Conservation (phyloP, 2,329 filamentous ascomycete species). For the Ophiostoma sp. region DNA sequence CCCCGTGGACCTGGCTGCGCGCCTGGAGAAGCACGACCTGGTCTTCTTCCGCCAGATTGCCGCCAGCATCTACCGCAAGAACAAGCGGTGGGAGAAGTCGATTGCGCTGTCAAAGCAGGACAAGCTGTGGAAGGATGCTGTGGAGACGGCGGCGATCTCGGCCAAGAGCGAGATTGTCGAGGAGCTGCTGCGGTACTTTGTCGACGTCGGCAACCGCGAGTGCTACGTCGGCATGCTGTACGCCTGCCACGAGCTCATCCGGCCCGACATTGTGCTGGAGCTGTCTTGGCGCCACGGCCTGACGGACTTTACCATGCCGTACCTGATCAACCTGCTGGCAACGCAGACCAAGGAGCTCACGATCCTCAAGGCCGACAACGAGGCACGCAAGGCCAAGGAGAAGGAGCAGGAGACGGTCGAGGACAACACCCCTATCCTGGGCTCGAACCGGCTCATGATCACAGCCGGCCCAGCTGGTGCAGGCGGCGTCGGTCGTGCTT, state of each 20-base stretch:
- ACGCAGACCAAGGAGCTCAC: conserved; percentile 86
- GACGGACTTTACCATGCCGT: conserved; percentile 97
- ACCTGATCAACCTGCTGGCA: conserved; percentile 97
- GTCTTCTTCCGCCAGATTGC: conserved; percentile 99
- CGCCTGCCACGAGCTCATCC: conserved; percentile 94
- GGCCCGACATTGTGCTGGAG: conserved; percentile 87
- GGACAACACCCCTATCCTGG: conserved; percentile 88
- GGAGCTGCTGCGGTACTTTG: conserved; percentile 93
- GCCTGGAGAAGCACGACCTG: conserved; percentile 93
- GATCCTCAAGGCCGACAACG: conserved; percentile 86
- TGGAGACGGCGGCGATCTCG: conserved; percentile 93
- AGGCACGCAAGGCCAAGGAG: conserved; percentile 45
- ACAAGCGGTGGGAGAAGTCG: conserved; percentile 99
- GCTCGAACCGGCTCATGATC: conserved; percentile 84
- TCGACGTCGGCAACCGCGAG: conserved; percentile 97
- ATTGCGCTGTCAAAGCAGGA: conserved; percentile 97
- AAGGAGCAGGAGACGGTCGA: conserved; percentile 66
- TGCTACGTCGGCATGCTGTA: conserved; percentile 99
- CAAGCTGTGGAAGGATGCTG: conserved; percentile 98
- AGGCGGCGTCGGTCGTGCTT: conserved; percentile 41
- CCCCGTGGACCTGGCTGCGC: conserved; percentile 81
- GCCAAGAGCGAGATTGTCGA: conserved; percentile 88
- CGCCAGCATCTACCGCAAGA: conserved; percentile 97
- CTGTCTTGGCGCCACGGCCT: conserved; percentile 95
- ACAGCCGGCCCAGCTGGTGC: conserved; percentile 66